phyloP scores from a whole-genome alignment of 2,329 filamentous ascomycete genomes.

The Orbilia brochopaga region DNA sequence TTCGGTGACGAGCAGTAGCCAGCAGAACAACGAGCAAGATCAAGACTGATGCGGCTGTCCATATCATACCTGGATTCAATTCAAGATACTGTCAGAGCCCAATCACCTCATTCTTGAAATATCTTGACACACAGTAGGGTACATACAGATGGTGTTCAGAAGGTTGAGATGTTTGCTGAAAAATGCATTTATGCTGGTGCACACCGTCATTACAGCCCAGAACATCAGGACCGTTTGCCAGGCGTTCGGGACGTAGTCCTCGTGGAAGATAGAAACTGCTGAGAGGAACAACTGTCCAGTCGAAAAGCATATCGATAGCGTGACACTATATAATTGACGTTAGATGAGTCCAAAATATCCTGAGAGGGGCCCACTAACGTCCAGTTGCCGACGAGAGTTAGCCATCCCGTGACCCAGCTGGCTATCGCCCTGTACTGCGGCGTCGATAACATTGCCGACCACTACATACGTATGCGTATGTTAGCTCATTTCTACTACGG shows the following conservation, averaged over 20 bases:
- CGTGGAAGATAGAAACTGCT: slow-evolving; percentile 73
- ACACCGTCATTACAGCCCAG: slow-evolving; percentile 73
- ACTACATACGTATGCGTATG: slow-evolving; percentile 50
- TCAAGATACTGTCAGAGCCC: not conserved
- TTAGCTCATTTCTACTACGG: not conserved
- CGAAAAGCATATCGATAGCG: slow-evolving; percentile 71
- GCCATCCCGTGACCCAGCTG: slow-evolving; percentile 73
- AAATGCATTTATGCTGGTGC: slow-evolving; percentile 70
- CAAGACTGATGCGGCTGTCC: slow-evolving; percentile 70
- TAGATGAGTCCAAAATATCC: not conserved
- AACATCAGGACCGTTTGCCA: slow-evolving; percentile 76
- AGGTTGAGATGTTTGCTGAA: slow-evolving; percentile 68
- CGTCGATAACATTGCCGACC: slow-evolving; percentile 70
- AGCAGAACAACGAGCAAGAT: slow-evolving; percentile 63
- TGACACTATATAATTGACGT: slow-evolving; percentile 55
- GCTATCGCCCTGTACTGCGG: slow-evolving; percentile 70
- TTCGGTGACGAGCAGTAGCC: slow-evolving; percentile 65
- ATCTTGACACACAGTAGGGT: slow-evolving; percentile 55
- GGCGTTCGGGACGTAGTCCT: slow-evolving; percentile 69
- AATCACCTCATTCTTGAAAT: not conserved
- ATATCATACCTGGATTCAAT: slow-evolving; percentile 56
- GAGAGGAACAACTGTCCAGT: slow-evolving; percentile 72
- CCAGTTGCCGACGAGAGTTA: slow-evolving; percentile 76
- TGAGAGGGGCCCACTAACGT: slow-evolving; percentile 60
- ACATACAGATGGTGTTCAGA: slow-evolving; percentile 76